Evolutionary conservation across 495 filamentous ascomycete species (phyloP), one percentile per base, ranked within the genome.

Genomic region (Pyronema omphalodes): DNA sequence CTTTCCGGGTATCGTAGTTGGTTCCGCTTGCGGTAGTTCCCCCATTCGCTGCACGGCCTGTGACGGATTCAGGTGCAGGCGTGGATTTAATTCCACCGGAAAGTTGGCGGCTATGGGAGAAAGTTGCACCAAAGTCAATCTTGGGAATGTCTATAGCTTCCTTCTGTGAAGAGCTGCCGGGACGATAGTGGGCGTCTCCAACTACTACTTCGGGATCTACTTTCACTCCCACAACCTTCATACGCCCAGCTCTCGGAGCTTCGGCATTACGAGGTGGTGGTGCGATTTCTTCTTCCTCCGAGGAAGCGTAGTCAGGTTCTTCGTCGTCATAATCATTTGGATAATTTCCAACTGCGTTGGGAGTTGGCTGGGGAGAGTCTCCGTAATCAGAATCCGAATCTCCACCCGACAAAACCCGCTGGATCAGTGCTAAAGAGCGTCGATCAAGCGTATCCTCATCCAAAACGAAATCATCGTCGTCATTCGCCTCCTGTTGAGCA

Each of bases 111-210:
- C 69, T 74, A 46, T 83, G 83, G 60, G 83, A 81, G 53, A 81
- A 71, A 0, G 89, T 95, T 14, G 79, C 86, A 0, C 89, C 89
- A 66, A 96, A 96, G 62, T 96, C 83, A 55, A 96, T 75, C 7
- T 70, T 68, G 1, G 87, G 86, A 53, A 93, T 83, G 45, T 79
- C 74, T 17, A 74, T 54, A 53, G 67, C 70, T 12, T 60, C 49
- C 19, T 59, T 58, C 50, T 63, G 66, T 35, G 70, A 67, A 44
- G 55, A 15, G 15, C 39, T 37, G 47, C 41, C 50, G 14, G 69
- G 58, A 29, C 69, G 61, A 53, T 81, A 83, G 52, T 67, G 74
- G 53, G 71, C 70, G 66, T 83, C 79, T 4, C 80, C 79, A 57
- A 83, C 76, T 43, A 69, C 62, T 43, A 82, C 70, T 18, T 77